These are phyloP conservation scores for Rhytidiadelphus loreus DNA, from an alignment of 225 moss, liverwort and hornwort species.

Conservation along the genomic window DNA sequence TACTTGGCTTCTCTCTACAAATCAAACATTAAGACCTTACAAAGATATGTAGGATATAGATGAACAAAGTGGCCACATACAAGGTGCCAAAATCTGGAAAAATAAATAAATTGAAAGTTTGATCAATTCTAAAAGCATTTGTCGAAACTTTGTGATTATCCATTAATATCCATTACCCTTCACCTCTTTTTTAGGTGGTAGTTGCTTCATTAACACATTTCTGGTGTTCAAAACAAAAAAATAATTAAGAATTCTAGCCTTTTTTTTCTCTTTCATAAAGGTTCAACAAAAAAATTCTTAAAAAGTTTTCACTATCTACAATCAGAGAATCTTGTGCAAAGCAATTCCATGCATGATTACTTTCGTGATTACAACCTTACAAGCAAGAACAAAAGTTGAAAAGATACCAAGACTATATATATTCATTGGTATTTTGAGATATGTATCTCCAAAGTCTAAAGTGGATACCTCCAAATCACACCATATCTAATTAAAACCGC, in stretches of 20 bases:
- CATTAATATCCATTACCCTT: background rate
- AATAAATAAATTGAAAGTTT: too few species aligned
- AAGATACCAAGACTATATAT: background rate
- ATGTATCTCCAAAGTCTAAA: background rate
- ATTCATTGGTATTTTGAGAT: rapidly evolving
- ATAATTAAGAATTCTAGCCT: background rate
- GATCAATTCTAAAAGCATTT: too few species aligned
- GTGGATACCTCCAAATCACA: background rate
- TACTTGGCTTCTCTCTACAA: too few species aligned
- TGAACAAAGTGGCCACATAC: too few species aligned
- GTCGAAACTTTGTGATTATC: too few species aligned
- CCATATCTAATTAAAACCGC: rapidly evolving
- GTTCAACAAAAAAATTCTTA: background rate
- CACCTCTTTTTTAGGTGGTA: too few species aligned
- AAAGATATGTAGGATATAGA: too few species aligned
- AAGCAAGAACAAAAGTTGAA: background rate
- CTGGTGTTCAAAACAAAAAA: background rate
- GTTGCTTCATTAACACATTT: background rate
- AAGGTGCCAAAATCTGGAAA: too few species aligned
- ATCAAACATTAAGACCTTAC: too few species aligned
- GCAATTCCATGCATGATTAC: background rate
- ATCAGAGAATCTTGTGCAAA: background rate
- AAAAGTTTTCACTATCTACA: background rate
- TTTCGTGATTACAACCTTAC: background rate
- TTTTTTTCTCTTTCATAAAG: background rate